Conservation (phyloP, 2,329 filamentous ascomycete genomes). For the Epichloe gansuensis region DNA sequence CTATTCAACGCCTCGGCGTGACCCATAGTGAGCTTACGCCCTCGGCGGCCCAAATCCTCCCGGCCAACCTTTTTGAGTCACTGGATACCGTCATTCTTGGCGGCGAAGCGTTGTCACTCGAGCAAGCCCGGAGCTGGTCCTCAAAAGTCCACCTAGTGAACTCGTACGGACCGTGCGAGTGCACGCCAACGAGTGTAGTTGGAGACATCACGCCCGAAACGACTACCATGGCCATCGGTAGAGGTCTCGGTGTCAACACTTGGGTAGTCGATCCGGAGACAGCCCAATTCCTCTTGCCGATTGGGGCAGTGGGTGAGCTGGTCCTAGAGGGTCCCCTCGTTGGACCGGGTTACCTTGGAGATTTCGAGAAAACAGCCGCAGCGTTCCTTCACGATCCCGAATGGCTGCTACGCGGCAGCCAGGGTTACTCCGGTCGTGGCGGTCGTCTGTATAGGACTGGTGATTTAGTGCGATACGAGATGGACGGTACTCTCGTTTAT, state of each 20-base stretch:
- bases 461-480: constrained; percentile 30
- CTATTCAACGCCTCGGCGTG: constrained; percentile 24
- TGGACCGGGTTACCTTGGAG: constrained; percentile 36
- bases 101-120: background rate
- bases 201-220: no score
- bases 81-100: background rate
- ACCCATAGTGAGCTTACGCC: constrained; percentile 35
- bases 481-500: constrained; percentile 22
- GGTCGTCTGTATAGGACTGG: constrained; percentile 30
- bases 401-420: background rate
- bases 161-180: constrained; percentile 2
- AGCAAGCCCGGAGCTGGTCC: background rate
- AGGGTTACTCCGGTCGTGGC: constrained; percentile 6
- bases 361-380: constrained; percentile 29
- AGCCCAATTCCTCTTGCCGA: constrained; percentile 12
- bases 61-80: background rate
- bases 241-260: background rate
- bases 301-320: constrained; percentile 24
- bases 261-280: constrained; percentile 1
- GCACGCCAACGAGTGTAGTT: background rate
- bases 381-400: constrained; percentile 15
- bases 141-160: background rate
- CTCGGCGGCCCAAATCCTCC: background rate
- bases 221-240: background rate
- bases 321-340: constrained; percentile 31